phyloP scores from a whole-genome alignment of 31 red algal genomes.

The Porphyra umbilicalis region DNA sequence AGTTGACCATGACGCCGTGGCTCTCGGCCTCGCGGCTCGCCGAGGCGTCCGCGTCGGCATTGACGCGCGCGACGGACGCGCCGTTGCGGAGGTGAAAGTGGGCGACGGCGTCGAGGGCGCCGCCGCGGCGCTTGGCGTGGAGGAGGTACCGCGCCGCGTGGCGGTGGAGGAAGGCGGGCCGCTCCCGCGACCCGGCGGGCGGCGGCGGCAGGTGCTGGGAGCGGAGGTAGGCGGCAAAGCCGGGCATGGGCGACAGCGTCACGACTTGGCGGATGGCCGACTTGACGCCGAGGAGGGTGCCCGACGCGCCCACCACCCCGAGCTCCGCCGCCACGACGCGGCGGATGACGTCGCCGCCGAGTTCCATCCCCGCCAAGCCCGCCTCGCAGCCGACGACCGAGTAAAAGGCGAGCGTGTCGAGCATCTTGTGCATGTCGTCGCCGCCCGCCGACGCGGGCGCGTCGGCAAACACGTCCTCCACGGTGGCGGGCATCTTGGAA shows the following conservation, averaged over 20 bases:
- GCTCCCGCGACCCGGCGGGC: background rate
- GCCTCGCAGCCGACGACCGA: background rate
- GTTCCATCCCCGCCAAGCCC: background rate
- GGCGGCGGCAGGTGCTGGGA: background rate
- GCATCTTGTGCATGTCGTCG: background rate
- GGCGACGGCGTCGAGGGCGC: background rate
- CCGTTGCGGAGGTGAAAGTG: conserved; percentile 1
- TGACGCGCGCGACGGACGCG: background rate
- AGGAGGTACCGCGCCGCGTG: background rate
- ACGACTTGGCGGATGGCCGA: background rate
- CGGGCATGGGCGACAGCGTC: background rate
- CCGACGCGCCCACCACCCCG: background rate
- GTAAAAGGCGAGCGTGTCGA: conserved; percentile 1
- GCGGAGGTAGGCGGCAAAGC: background rate
- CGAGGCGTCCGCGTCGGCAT: background rate
- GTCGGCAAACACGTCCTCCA: background rate
- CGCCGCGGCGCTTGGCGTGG: background rate
- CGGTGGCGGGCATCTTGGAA: background rate
- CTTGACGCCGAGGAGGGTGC: background rate
- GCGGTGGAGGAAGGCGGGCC: background rate
- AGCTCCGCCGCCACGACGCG: background rate
- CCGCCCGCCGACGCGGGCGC: background rate
- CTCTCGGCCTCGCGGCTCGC: background rate
- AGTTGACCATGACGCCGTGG: background rate
- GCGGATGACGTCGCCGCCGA: background rate